Conservation (phyloP, 2,329 filamentous ascomycete genomes). For the Thielaviopsis ethacetica region DNA sequence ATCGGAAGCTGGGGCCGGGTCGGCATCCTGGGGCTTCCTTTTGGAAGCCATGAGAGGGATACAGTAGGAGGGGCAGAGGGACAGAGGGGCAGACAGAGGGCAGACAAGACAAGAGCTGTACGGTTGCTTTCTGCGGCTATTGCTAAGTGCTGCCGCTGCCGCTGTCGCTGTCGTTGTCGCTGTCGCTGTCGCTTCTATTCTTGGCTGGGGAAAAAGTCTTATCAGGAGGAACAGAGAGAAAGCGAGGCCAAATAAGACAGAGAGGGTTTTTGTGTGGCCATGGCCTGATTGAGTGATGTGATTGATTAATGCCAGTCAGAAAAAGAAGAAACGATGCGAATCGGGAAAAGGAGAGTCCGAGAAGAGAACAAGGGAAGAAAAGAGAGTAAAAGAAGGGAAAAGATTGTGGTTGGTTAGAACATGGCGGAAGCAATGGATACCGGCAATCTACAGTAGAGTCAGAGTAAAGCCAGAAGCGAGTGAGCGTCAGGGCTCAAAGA, state of each 20-base stretch:
- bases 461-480: no score
- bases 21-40: slow-evolving; percentile 19
- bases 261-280: not conserved
- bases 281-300: not conserved
- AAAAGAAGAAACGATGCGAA: not conserved
- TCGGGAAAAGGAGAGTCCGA: not conserved
- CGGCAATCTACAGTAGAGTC: not conserved
- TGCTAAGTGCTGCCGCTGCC: no score
- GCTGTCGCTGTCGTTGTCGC: no score
- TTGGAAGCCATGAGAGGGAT: slow-evolving; percentile 24
- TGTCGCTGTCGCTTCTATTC: not conserved
- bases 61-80: not conserved
- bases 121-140: not conserved
- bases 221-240: not conserved
- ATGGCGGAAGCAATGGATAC: not conserved
- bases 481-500: no score
- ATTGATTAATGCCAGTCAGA: no score
- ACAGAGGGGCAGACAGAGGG: not conserved
- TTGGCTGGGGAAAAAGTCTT: not conserved
- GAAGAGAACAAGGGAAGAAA: not conserved
- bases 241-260: not conserved
- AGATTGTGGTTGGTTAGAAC: not conserved
- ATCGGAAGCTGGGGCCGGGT: slow-evolving; percentile 1
- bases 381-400: not conserved
- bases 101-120: no score